Conservation (phyloP, 129 eudicot genomes). For the Daucus carota region DH1_v3.0 NC_030381.2:46420001-46420500, state of each 20-base stretch:
- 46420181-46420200: neutral
- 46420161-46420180: neutral
- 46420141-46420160: neutral
- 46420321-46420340: too few species aligned
- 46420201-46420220: neutral
- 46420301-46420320: neutral
- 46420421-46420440: neutral
- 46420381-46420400: neutral
- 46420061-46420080: neutral
- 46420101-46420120: neutral
- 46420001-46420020: neutral
- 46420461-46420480: neutral
- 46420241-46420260: neutral
- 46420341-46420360: neutral
- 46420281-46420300: neutral
- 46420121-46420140: neutral
- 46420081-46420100: neutral
- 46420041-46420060: neutral
- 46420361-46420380: neutral
- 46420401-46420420: neutral
- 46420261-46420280: neutral
- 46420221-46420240: neutral
- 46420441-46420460: neutral
- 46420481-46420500: neutral
- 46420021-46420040: neutral